Evolutionary conservation across 352 stramenopile species (phyloP).

Genomic region (Sclerospora graminicola): DNA sequence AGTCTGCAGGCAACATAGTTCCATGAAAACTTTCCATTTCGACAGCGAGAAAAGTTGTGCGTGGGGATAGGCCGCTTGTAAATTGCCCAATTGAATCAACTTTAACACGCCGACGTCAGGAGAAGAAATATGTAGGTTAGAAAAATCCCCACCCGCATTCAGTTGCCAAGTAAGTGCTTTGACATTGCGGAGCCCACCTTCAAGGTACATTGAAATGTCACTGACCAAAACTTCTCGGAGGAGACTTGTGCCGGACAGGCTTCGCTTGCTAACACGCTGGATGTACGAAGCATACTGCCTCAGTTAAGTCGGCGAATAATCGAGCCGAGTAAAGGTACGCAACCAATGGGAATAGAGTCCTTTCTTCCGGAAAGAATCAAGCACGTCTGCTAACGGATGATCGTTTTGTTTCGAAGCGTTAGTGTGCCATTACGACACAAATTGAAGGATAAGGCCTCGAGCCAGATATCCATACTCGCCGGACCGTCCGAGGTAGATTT

Average conservation of each 20-base stretch:
- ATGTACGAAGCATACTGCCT: slow-evolving; percentile 14
- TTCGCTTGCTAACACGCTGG: slow-evolving; percentile 8
- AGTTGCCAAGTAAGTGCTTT: slow-evolving; percentile 25
- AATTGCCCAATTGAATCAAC: slow-evolving; percentile 39
- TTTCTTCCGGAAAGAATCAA: slow-evolving; percentile 53
- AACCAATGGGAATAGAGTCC: slow-evolving; percentile 61
- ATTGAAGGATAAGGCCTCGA: slow-evolving; percentile 46
- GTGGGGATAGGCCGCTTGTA: slow-evolving; percentile 39
- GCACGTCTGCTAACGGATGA: slow-evolving; percentile 32
- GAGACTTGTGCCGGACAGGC: slow-evolving; percentile 3
- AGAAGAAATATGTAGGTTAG: slow-evolving; percentile 13
- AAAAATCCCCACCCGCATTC: slow-evolving; percentile 10
- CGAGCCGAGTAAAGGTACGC: slow-evolving; percentile 48
- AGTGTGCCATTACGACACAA: slow-evolving; percentile 54
- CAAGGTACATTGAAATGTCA: slow-evolving; percentile 15
- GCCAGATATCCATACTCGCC: slow-evolving; percentile 50
- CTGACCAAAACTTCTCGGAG: slow-evolving; percentile 9
- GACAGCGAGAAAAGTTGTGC: slow-evolving; percentile 40
- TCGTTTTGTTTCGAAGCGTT: slow-evolving; percentile 17
- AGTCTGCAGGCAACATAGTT: slow-evolving; percentile 43
- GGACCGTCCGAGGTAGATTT: slow-evolving; percentile 40
- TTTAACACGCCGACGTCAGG: slow-evolving; percentile 26
- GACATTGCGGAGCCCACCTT: slow-evolving; percentile 21
- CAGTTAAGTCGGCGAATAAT: slow-evolving; percentile 31
- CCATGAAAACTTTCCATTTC: slow-evolving; percentile 68